Base-by-base conservation (phyloP, 1,284 basidiomycete species). In the Ganoderma multipileum region DNA sequence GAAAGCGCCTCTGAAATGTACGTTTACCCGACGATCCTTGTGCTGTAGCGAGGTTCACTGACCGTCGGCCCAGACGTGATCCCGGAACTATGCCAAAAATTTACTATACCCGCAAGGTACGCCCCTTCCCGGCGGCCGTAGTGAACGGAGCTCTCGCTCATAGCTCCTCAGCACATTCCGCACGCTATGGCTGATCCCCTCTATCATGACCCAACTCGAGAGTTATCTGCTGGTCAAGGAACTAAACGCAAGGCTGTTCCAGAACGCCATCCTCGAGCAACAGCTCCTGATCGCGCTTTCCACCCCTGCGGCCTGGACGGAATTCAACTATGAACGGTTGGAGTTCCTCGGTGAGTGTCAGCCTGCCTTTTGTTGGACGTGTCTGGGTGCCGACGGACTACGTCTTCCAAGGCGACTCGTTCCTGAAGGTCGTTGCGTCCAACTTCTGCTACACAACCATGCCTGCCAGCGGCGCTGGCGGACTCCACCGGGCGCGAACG, bases 251-350 rank as follows among this genome's bases (percentile, higher is more conserved):
- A 86, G 79, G 64, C 80, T 90, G 59, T 92, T 95, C 76, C 80
- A 86, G 71, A 82, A 89, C 76, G 79, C 82, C 26, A 85, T 95
- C 57, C 78, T 82, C 18, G 90, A 92, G 72, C 78, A 84, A 26
- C 81, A 88, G 28, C 81, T 95, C 61, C 84, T 89, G 62, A 82
- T 84, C 52, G 92, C 94, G 11, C 81, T 94, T 44, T 89, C 88
- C 68, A 82, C 92, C 0, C 90, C 91, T 23, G 87, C 91, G 16
- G 88, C 88, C 42, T 85, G 85, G 44, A 83, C 86, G 47, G 92
- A 91, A 71, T 84, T 84, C 69, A 86, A 95, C 80, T 95, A 95
- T 77, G 92, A 95, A 79, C 87, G 94, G 44, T 81, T 95, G 44
- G 94, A 95, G 77, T 83, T 95, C 63, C 84, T 95, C 38, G 94